These are phyloP conservation scores for Psilocybe tampanensis DNA, from an alignment of 768 basidiomycete species.

Conservation along the genomic window DNA sequence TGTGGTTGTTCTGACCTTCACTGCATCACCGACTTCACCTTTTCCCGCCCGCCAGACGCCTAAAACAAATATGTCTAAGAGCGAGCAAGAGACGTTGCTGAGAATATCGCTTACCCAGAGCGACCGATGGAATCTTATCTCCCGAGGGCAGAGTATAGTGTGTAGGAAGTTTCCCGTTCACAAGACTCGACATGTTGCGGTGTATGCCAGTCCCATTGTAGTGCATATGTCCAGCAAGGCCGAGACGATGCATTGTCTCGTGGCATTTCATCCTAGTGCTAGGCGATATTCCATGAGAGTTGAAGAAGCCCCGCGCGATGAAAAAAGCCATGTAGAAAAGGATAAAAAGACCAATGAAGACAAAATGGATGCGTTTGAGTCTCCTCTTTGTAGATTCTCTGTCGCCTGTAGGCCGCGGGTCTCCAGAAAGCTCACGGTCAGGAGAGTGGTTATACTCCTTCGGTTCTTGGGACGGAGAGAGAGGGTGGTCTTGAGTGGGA, in stretches of 20 bases:
- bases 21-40: constrained; percentile 67
- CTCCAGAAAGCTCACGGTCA: not conserved
- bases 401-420: not conserved
- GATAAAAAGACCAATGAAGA: constrained; percentile 12
- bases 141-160: constrained; percentile 68
- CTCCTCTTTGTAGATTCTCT: not conserved
- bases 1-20: constrained; percentile 43
- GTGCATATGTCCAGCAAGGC: constrained; percentile 1
- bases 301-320: not conserved
- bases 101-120: constrained; percentile 35
- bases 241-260: constrained; percentile 8
- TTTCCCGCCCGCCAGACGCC: constrained; percentile 64
- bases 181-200: constrained; percentile 6
- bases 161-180: constrained; percentile 36
- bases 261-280: constrained; percentile 1
- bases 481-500: not conserved
- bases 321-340: constrained; percentile 18
- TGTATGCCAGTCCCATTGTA: not conserved
- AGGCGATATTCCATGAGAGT: not conserved
- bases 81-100: not conserved
- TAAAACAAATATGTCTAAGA: not conserved
- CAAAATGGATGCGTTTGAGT: not conserved
- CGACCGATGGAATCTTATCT: constrained; percentile 67
- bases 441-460: not conserved
- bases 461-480: not conserved